phyloP scores from a whole-genome alignment of 306 rosid genomes.

The Malus sieversii region DNA sequence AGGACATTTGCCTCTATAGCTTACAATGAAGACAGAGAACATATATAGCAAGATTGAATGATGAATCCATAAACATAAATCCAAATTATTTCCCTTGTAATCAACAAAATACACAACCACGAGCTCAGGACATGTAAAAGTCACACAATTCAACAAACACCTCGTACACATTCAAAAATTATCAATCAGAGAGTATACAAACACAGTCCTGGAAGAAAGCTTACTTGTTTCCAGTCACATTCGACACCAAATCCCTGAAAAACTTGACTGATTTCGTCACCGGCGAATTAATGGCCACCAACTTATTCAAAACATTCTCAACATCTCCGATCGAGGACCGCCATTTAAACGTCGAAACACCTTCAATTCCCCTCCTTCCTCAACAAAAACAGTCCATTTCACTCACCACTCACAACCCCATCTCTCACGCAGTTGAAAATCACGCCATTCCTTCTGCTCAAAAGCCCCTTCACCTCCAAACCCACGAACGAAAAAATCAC shows the following conservation, averaged over 20 bases:
- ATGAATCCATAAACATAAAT: not conserved
- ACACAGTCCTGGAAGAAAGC: conserved; percentile 11
- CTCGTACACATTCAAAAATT: too few species aligned
- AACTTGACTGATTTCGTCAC: conserved; percentile 79
- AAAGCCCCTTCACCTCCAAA: conserved; percentile 70
- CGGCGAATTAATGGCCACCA: conserved; percentile 87
- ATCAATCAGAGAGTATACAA: not conserved
- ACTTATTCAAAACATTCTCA: conserved; percentile 75
- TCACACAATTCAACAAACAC: conserved; percentile 5
- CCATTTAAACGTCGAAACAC: conserved; percentile 48
- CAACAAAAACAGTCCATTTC: conserved; percentile 74
- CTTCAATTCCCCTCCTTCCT: conserved; percentile 68
- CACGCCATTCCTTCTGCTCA: conserved; percentile 71
- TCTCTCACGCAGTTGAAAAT: conserved; percentile 68
- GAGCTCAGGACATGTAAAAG: not conserved
- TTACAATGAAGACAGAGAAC: not conserved
- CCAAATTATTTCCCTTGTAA: not conserved
- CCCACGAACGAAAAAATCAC: conserved; percentile 76
- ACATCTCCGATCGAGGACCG: conserved; percentile 71
- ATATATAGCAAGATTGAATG: not conserved
- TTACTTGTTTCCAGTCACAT: conserved; percentile 71
- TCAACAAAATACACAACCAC: not conserved
- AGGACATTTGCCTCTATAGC: not conserved
- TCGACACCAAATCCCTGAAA: conserved; percentile 73
- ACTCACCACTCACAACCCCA: conserved; percentile 58